Base-by-base conservation (phyloP, 2,329 filamentous ascomycete genomes). In the Cordyceps tenuipes region DNA sequence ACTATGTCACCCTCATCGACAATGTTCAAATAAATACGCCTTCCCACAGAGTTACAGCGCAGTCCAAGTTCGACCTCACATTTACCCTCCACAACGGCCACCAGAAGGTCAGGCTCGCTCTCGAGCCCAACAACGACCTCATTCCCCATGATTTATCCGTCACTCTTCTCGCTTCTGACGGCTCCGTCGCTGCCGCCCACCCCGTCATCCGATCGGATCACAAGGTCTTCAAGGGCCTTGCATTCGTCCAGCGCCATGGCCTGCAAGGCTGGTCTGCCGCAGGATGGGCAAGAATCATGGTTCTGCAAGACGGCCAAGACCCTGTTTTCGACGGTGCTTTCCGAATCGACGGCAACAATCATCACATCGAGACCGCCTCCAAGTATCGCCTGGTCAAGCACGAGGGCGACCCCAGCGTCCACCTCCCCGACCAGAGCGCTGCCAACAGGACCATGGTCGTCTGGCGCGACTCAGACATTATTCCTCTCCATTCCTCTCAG, bases 291-390 rank as follows among this genome's bases (percentile, higher is more conserved):
- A 82, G 94, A 61, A 85, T 97, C 63, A 84, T 86, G 52, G 78
- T 99, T 12, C 82, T 84, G 66, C 79, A 80, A 63, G 94, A 99
- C 74, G 94, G 94, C 2, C 73, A 78, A 47, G 70, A 82, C 17
- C 94, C 94, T 23, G 73, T 96, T 34, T 99, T 99, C 66, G 90
- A 97, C 72, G 94, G 94, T 57, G 88, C 88, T 3, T 97, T 97
- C 71, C 86, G 87, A 39, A 76, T 97, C 43, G 77, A 89, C 68
- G 85, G 88, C 60, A 85, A 96, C 69, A 85, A 92, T 66, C 91
- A 99, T 73, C 91, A 97, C 71, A 79, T 99, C 56, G 88, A 95
- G 69, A 84, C 90, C 31, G 83, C 82, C 63, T 81, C 82, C 31
- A 87, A 85, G 63, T 99, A 94, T 69, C 79, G 83, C 69, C 80